Conservation (phyloP, 1,139 yeast genomes). For the Kluyveromyces sp. region DNA sequence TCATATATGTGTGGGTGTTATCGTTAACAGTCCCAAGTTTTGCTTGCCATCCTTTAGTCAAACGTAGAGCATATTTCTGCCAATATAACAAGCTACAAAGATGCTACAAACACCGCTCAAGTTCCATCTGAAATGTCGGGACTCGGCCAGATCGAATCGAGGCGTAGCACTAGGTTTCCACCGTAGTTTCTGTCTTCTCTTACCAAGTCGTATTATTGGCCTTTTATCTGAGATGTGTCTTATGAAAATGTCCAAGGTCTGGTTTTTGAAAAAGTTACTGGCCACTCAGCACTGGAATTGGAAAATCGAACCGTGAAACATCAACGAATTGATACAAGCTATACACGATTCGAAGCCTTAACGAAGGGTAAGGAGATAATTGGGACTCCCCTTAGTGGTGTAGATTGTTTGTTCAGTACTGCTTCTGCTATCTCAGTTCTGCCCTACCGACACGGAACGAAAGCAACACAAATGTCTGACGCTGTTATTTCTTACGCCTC, state of each 20-base stretch:
- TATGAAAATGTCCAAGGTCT: background rate
- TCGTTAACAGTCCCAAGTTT: background rate
- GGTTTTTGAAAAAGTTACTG: background rate
- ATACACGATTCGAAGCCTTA: background rate
- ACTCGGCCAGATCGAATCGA: too few relatives aligned
- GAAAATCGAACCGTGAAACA: background rate
- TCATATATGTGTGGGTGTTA: background rate
- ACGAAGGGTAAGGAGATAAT: background rate
- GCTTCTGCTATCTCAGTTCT: background rate
- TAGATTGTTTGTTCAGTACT: too few relatives aligned
- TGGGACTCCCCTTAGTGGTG: too few relatives aligned
- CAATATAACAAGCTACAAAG: too few relatives aligned
- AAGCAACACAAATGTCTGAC: constrained; percentile 42
- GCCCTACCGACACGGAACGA: background rate
- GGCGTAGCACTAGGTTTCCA: too few relatives aligned
- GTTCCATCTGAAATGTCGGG: too few relatives aligned
- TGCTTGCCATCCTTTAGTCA: too few relatives aligned
- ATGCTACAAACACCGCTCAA: too few relatives aligned
- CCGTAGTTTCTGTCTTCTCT: too few relatives aligned
- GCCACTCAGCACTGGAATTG: background rate
- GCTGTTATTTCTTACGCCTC: constrained; percentile 63
- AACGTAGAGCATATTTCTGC: too few relatives aligned
- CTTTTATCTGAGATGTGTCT: too few relatives aligned
- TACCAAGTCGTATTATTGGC: too few relatives aligned
- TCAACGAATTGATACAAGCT: background rate